Evolutionary conservation across 73 alveolate genomes (phyloP).

Genomic region (Paramecium tetraurelia): DNA sequence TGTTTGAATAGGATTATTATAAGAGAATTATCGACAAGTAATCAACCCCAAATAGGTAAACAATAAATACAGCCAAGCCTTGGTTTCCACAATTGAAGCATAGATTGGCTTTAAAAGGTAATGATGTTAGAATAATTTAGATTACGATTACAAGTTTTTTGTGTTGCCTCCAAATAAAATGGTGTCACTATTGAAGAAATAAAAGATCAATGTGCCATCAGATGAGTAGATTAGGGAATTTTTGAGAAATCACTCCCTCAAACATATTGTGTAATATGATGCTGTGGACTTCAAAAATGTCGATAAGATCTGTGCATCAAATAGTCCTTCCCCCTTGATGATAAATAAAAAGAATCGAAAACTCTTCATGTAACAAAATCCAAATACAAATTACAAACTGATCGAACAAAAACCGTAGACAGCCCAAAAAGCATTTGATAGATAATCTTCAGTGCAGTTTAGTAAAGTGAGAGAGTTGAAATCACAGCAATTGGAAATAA

Average conservation of each 20-base stretch:
- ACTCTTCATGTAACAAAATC: not conserved
- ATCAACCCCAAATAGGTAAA: not conserved
- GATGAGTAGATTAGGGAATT: constrained; percentile 43
- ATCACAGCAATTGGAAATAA: not conserved
- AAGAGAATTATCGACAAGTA: not conserved
- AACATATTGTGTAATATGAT: not conserved
- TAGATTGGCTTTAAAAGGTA: not conserved
- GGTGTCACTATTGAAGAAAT: constrained; percentile 6
- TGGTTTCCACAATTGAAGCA: constrained; percentile 21
- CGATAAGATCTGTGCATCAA: not conserved
- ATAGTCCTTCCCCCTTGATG: not conserved
- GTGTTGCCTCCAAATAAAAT: constrained; percentile 36
- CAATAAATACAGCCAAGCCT: not conserved
- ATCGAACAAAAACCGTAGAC: not conserved
- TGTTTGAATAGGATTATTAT: constrained; percentile 4
- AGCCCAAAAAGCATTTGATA: not conserved
- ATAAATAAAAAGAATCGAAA: not conserved
- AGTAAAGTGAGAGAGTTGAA: not conserved
- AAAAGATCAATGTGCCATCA: constrained; percentile 7
- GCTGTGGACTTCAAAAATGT: not conserved
- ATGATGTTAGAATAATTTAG: not conserved
- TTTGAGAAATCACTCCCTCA: not conserved
- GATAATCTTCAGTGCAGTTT: not conserved
- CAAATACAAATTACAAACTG: not conserved
- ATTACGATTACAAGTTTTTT: constrained; percentile 16